Percentiles rank a stretch among this genome's conserved stretches.
These are phyloP conservation scores for Brettanomyces sp. DNA, from an alignment of 805 yeast genomes.

Conservation along the genomic window DNA sequence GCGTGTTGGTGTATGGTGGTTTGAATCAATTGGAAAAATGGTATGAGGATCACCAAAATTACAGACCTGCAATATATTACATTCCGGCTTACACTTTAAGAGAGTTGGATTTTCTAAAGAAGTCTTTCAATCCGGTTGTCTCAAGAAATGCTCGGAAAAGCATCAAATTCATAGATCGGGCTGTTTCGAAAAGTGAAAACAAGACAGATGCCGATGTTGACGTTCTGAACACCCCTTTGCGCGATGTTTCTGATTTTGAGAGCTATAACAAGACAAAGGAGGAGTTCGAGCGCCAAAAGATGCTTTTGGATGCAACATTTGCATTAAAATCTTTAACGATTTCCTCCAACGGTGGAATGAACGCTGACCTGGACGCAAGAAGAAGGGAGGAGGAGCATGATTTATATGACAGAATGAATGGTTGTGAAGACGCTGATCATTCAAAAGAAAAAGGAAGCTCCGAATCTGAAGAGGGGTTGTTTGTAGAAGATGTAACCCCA, in stretches of 20 bases:
- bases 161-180: slow-evolving; percentile 45
- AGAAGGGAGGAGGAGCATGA: too few relatives aligned
- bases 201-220: background rate
- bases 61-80: slow-evolving; percentile 32
- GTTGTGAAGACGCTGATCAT: background rate
- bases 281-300: slow-evolving; percentile 1
- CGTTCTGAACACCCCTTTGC: background rate
- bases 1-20: slow-evolving; percentile 55
- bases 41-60: slow-evolving; percentile 24
- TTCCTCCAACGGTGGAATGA: too few relatives aligned
- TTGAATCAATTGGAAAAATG: slow-evolving; percentile 59
- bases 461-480: background rate
- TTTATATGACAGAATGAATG: background rate
- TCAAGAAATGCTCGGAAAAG: slow-evolving; percentile 63
- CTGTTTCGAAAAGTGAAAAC: slow-evolving; percentile 8
- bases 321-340: background rate
- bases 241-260: slow-evolving; percentile 13
- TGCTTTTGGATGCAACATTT: background rate
- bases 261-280: slow-evolving; percentile 11
- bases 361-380: too few relatives aligned
- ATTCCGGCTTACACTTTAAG: slow-evolving; percentile 50
- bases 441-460: background rate
- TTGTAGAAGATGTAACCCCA: background rate
- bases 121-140: slow-evolving; percentile 40
- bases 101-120: slow-evolving; percentile 50